A percentile compares a stretch with the other conserved stretches of the same genome.
Evolutionary conservation across 1,139 yeast species (phyloP).

Genomic region (Debaryomyces robertsiae): DNA sequence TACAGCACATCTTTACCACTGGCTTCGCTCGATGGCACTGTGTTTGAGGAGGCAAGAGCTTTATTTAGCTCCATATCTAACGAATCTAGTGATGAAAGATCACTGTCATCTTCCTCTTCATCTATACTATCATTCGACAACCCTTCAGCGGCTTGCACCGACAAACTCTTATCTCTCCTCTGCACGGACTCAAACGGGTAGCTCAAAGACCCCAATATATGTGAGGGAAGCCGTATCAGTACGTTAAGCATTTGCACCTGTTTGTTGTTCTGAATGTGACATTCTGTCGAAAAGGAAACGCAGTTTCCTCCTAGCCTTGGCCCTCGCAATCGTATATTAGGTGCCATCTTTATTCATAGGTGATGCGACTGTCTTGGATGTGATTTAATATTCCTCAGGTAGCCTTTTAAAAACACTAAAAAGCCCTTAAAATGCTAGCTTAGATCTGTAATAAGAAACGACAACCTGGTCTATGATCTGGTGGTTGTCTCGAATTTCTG

Average conservation of each 20-base stretch:
- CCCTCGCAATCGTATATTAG: conserved; percentile 16
- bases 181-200: conserved; percentile 2
- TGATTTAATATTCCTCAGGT: neutral
- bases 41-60: conserved; percentile 8
- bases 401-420: no score
- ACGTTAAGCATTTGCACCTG: conserved; percentile 16
- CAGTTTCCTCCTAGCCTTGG: conserved; percentile 12
- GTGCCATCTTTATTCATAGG: conserved; percentile 13
- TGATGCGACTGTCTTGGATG: neutral
- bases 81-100: conserved; percentile 15
- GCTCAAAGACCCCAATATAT: conserved; percentile 9
- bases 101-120: conserved; percentile 11
- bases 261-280: conserved; percentile 9
- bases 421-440: no score
- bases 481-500: no score
- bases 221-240: conserved; percentile 21
- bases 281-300: conserved; percentile 13
- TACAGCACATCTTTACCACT: neutral
- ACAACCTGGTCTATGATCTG: no score
- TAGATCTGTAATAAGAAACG: no score
- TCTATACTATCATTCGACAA: neutral
- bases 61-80: conserved; percentile 14
- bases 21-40: conserved; percentile 5
- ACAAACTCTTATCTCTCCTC: neutral
- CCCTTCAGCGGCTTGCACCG: neutral